Evolutionary conservation across 1,139 yeast genomes (phyloP).

Genomic region (Yamadazyma atlantica): DNA sequence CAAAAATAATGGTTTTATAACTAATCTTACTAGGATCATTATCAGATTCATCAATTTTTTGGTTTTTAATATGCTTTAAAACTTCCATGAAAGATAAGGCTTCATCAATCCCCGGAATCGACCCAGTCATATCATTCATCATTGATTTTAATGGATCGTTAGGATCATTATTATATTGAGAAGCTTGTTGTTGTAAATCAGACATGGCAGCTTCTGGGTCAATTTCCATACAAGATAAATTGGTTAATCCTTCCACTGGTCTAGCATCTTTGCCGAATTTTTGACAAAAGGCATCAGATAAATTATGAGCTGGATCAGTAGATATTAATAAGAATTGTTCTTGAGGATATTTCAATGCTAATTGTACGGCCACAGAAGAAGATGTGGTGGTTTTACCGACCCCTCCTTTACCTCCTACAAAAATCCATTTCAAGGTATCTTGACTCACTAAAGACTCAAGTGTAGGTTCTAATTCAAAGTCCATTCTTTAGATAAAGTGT

Average conservation of each 20-base stretch:
- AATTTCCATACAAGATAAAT: constrained; percentile 95
- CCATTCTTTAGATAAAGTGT: no score
- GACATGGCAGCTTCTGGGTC: constrained; percentile 94
- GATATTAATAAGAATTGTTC: constrained; percentile 87
- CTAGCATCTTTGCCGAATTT: constrained; percentile 97
- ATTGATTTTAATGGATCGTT: constrained; percentile 63
- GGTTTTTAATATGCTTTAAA: constrained; percentile 89
- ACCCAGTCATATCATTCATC: constrained; percentile 90
- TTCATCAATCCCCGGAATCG: constrained; percentile 97
- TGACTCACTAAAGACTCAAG: constrained; percentile 63
- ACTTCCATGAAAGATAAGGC: constrained; percentile 98
- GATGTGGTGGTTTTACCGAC: constrained; percentile 98
- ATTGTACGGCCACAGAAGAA: constrained; percentile 89
- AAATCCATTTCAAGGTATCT: constrained; percentile 86
- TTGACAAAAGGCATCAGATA: constrained; percentile 97
- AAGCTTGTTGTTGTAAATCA: constrained; percentile 72
- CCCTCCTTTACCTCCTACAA: constrained; percentile 99
- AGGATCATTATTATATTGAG: constrained; percentile 55
- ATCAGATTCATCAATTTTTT: constrained; percentile 34
- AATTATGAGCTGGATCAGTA: constrained; percentile 97
- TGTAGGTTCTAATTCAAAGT: constrained; percentile 61
- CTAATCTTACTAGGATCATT: constrained; percentile 28
- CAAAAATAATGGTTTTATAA: constrained; percentile 89
- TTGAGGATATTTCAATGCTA: constrained; percentile 75
- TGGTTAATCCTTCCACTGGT: constrained; percentile 81